Evolutionary conservation across 352 stramenopile genomes (phyloP).

Genomic region (Phytopythium boreale): DNA sequence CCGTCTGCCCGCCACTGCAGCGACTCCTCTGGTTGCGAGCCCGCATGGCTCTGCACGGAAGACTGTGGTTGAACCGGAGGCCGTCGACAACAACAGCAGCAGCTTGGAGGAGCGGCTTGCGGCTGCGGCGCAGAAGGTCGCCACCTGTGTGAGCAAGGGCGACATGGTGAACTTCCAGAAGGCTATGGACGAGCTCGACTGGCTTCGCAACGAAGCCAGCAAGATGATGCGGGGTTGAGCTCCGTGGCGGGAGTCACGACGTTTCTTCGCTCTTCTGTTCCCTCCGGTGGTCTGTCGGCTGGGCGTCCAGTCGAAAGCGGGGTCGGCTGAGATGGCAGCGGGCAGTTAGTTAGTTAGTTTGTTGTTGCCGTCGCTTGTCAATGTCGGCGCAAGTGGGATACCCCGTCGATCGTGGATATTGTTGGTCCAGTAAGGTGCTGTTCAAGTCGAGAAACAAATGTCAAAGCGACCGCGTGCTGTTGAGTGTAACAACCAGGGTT

Average conservation of each 20-base stretch:
- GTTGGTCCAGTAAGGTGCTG: slow-evolving; percentile 4
- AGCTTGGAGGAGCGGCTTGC: slow-evolving; percentile 66
- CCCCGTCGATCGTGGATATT: slow-evolving; percentile 12
- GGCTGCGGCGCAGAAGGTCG: slow-evolving; percentile 58
- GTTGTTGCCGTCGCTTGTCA: slow-evolving; percentile 4
- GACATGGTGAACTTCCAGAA: slow-evolving; percentile 82
- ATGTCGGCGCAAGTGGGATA: slow-evolving; percentile 1
- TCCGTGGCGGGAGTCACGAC: slow-evolving; percentile 1
- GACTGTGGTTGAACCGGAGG: slow-evolving; percentile 8
- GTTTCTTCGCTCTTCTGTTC: background rate
- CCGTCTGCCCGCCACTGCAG: background rate
- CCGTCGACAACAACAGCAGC: slow-evolving; percentile 14
- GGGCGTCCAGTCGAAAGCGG: background rate
- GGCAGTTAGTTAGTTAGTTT: slow-evolving; percentile 14
- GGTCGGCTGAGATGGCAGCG: background rate
- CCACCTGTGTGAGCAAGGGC: slow-evolving; percentile 70
- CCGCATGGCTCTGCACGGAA: slow-evolving; percentile 22
- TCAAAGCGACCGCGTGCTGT: background rate
- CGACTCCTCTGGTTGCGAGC: slow-evolving; percentile 2
- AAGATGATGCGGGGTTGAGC: slow-evolving; percentile 68
- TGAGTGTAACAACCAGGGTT: background rate
- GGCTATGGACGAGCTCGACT: slow-evolving; percentile 79
- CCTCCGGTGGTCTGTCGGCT: background rate
- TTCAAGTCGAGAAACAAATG: slow-evolving; percentile 12
- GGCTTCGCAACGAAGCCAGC: slow-evolving; percentile 73